These are phyloP conservation scores for Mercurialis annua DNA, from an alignment of 345 rosid genomes.

Conservation along the genomic window DNA sequence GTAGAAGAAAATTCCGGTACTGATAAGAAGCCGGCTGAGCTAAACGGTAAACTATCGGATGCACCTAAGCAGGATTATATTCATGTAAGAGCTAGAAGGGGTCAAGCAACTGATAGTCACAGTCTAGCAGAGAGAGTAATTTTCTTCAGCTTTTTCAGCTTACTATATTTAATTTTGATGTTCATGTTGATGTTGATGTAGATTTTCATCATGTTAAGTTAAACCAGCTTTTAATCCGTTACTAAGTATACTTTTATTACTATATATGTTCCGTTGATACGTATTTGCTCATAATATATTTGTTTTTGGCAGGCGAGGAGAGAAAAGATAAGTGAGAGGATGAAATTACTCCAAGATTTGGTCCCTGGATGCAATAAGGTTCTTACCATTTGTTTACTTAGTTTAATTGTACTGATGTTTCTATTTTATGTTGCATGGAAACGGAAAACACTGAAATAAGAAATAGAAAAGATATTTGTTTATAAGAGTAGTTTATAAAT, in stretches of 20 bases:
- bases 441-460: too few relatives aligned
- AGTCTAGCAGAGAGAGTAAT: conserved; percentile 38
- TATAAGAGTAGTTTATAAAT: too few relatives aligned
- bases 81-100: conserved; percentile 34
- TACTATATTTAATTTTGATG: not conserved
- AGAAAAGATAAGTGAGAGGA: conserved; percentile 90
- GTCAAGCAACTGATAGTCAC: conserved; percentile 39
- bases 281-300: not conserved
- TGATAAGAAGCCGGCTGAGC: conserved; percentile 13
- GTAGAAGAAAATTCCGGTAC: conserved; percentile 21
- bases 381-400: not conserved
- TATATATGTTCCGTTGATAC: not conserved
- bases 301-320: conserved; percentile 64
- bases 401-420: conserved; percentile 8
- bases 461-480: too few relatives aligned
- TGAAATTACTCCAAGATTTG: conserved; percentile 84
- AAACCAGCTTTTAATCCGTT: not conserved
- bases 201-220: not conserved
- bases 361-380: conserved; percentile 97
- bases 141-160: conserved; percentile 17
- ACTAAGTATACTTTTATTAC: not conserved
- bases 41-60: conserved; percentile 16
- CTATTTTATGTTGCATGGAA: not conserved
- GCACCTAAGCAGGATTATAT: conserved; percentile 30
- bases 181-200: not conserved